A percentile compares a stretch with the other conserved stretches of the same genome.
phyloP scores from a whole-genome alignment of 148 eudicot species.

The Amaranthus palmeri region DNA sequence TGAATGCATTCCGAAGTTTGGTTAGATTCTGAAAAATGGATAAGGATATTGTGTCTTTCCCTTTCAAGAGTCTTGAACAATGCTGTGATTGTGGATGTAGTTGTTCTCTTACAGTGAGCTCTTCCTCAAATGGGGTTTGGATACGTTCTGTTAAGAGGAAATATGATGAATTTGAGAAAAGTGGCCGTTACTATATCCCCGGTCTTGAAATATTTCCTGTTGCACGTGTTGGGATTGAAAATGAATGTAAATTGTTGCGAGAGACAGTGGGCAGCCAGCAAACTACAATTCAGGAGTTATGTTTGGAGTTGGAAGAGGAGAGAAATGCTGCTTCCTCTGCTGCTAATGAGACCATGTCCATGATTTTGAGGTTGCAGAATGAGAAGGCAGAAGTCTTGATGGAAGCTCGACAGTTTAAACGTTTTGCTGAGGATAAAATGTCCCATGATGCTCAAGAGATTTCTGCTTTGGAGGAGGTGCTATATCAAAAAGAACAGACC shows the following conservation, averaged over 20 bases:
- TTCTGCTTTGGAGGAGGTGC: conserved; percentile 56
- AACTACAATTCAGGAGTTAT: conserved; percentile 2
- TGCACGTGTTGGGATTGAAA: conserved; percentile 71
- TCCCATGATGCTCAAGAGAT: conserved; percentile 72
- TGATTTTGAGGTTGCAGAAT: conserved; percentile 90
- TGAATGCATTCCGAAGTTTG: conserved; percentile 17
- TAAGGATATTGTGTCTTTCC: conserved; percentile 29
- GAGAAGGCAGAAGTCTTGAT: conserved; percentile 88
- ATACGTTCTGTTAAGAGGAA: conserved; percentile 80
- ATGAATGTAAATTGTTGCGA: conserved; percentile 65
- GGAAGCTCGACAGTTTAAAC: conserved; percentile 81
- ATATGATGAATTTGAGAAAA: conserved; percentile 50
- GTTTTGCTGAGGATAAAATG: conserved; percentile 82
- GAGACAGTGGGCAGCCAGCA: conserved; percentile 74
- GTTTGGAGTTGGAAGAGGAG: no score
- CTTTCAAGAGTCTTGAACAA: conserved; percentile 40
- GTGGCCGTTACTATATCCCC: conserved; percentile 41
- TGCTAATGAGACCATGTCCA: conserved; percentile 95
- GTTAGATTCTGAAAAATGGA: conserved; percentile 40
- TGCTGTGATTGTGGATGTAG: conserved; percentile 78
- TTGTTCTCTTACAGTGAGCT: conserved; percentile 43
- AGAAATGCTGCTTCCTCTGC: conserved; percentile 47
- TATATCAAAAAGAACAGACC: conserved; percentile 73
- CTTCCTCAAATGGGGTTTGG: conserved; percentile 43
- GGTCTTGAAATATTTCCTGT: conserved; percentile 53